Evolutionary conservation across 352 stramenopile genomes (phyloP).

Genomic region (Phytophthora pisi): DNA sequence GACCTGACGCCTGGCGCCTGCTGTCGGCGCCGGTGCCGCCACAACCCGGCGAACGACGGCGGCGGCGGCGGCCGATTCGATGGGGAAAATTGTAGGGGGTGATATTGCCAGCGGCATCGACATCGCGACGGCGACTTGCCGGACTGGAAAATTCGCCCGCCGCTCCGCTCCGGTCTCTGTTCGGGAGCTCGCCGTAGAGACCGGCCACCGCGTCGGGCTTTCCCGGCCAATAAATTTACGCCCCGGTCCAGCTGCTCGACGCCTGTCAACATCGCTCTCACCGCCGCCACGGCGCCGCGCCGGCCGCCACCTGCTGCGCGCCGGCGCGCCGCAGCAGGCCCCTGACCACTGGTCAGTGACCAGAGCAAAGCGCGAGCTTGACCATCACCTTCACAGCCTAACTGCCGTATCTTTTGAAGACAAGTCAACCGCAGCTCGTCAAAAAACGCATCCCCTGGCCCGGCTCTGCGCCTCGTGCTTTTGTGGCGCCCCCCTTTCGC

Average conservation of each 20-base stretch:
- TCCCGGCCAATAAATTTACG: conserved; percentile 31
- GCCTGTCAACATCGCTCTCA: background rate
- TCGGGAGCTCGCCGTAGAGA: conserved; percentile 18
- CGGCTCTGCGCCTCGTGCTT: conserved; percentile 17
- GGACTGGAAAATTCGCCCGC: conserved; percentile 29
- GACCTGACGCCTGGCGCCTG: too few species aligned
- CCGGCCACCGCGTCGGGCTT: conserved; percentile 15
- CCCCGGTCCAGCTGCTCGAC: background rate
- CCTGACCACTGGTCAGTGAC: too few species aligned
- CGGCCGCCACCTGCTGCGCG: too few species aligned
- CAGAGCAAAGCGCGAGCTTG: background rate
- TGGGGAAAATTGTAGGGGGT: conserved; percentile 23
- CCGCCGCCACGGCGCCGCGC: too few species aligned
- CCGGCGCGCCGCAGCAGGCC: too few species aligned
- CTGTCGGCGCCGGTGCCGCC: background rate
- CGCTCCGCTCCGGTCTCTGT: conserved; percentile 24
- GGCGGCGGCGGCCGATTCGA: conserved; percentile 11
- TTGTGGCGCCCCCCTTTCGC: conserved; percentile 35
- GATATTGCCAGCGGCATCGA: conserved; percentile 27
- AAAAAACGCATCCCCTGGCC: background rate
- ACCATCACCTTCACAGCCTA: background rate
- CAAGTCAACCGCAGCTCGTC: conserved; percentile 12
- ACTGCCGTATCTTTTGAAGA: conserved; percentile 30
- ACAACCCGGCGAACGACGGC: conserved; percentile 5
- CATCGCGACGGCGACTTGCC: conserved; percentile 1